Conservation (phyloP, 805 yeast species). For the Zygosaccharomyces bisporus region DNA sequence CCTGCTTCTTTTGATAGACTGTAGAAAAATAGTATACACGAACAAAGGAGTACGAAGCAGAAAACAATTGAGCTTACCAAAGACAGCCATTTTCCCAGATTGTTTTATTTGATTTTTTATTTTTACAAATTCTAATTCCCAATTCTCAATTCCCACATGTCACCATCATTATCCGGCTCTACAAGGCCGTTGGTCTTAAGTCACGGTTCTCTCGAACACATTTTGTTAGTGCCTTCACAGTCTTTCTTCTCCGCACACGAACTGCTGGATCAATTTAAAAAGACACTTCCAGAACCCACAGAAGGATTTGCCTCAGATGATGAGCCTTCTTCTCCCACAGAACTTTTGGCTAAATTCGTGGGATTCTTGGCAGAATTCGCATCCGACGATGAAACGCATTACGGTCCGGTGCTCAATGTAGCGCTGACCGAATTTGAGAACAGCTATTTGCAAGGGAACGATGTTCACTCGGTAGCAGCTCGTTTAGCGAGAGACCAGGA, state of each 20-base stretch:
- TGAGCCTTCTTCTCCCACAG: slow-evolving; percentile 84
- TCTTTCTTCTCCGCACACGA: slow-evolving; percentile 79
- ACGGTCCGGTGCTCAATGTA: slow-evolving; percentile 64
- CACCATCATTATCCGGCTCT: slow-evolving; percentile 29
- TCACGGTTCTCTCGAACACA: slow-evolving; percentile 86
- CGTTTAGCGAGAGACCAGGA: slow-evolving; percentile 53
- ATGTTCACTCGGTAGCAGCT: slow-evolving; percentile 87
- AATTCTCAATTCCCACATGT: slow-evolving; percentile 3
- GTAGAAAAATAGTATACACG: neutral
- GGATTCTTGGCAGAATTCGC: slow-evolving; percentile 54
- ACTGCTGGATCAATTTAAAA: slow-evolving; percentile 78
- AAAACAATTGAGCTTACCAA: neutral
- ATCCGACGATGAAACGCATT: slow-evolving; percentile 47
- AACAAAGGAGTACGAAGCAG: neutral
- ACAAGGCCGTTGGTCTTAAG: slow-evolving; percentile 77
- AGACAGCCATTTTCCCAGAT: slow-evolving; percentile 1
- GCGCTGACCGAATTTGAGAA: slow-evolving; percentile 81
- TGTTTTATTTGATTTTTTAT: neutral
- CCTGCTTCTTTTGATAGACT: neutral
- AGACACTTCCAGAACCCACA: slow-evolving; percentile 71
- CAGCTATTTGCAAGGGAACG: slow-evolving; percentile 66
- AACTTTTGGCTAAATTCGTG: slow-evolving; percentile 76
- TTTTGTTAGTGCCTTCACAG: slow-evolving; percentile 79
- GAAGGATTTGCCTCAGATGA: slow-evolving; percentile 82
- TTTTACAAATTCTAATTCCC: slow-evolving; percentile 2